These are phyloP conservation scores for Aspergillus funiculosus DNA, from an alignment of 495 filamentous ascomycete species.

Conservation along the genomic window DNA sequence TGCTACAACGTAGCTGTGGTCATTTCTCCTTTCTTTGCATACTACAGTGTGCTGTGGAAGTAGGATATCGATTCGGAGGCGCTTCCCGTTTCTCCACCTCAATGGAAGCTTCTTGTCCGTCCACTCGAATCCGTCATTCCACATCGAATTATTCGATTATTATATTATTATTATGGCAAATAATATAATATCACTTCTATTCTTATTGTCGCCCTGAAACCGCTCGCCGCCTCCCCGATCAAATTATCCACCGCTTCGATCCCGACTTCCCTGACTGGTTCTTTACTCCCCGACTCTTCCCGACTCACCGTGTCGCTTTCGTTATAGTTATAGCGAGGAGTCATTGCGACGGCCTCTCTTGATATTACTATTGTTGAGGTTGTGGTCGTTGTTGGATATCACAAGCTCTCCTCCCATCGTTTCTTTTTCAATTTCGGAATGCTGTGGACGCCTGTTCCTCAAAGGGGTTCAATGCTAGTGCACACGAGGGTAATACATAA, in stretches of 20 bases:
- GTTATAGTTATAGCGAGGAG: conserved; percentile 24
- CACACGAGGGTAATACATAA: conserved; percentile 28
- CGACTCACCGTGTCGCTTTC: conserved; percentile 25
- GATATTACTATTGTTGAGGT: too few relatives aligned
- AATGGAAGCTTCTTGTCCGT: too few relatives aligned
- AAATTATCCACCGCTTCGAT: conserved; percentile 29
- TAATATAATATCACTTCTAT: too few relatives aligned
- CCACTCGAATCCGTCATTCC: too few relatives aligned
- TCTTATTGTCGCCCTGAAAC: conserved; percentile 24
- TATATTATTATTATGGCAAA: too few relatives aligned
- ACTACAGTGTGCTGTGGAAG: too few relatives aligned
- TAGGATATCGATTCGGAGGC: conserved; percentile 22
- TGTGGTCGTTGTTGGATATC: conserved; percentile 25
- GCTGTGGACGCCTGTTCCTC: conserved; percentile 32
- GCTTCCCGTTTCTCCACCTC: conserved; percentile 21
- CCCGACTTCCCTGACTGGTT: conserved; percentile 27
- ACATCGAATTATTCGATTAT: too few relatives aligned
- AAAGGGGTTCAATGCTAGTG: conserved; percentile 33
- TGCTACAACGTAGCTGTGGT: conserved; percentile 22
- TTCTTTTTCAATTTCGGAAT: conserved; percentile 30
- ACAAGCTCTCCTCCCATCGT: conserved; percentile 14
- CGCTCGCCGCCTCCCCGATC: conserved; percentile 35
- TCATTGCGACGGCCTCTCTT: conserved; percentile 21
- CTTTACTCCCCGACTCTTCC: conserved; percentile 38
- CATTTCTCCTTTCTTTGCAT: too few relatives aligned